Conservation (phyloP, 2,329 filamentous ascomycete genomes). For the Huntiella omanensis region DNA sequence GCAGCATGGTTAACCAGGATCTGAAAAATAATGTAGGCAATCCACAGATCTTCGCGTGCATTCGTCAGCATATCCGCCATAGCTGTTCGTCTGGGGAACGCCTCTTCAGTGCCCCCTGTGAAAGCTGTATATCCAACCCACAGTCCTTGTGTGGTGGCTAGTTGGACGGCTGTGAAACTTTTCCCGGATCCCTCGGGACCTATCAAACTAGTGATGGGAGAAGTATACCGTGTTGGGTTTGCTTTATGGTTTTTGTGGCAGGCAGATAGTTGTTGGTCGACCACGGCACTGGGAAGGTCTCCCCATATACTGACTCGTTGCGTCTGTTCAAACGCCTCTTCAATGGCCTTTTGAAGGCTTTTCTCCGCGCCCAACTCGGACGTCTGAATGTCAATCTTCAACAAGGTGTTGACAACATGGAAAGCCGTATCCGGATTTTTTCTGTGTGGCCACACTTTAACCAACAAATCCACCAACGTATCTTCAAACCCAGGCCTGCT, state of each 20-base stretch:
- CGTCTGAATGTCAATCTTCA: constrained; percentile 2
- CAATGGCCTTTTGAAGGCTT: background rate
- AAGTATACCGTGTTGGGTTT: constrained; percentile 8
- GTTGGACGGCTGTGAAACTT: constrained; percentile 6
- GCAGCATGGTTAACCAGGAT: constrained; percentile 3
- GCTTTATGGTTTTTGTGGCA: constrained; percentile 6
- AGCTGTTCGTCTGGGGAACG: constrained; percentile 5
- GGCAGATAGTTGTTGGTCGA: constrained; percentile 1
- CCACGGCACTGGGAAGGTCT: constrained; percentile 5
- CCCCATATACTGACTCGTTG: constrained; percentile 7
- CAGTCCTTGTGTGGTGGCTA: constrained; percentile 5
- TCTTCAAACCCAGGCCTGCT: constrained; percentile 8
- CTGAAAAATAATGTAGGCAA: constrained; percentile 8
- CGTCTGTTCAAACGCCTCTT: constrained; percentile 8
- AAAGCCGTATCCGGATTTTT: constrained; percentile 1
- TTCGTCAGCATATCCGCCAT: constrained; percentile 6
- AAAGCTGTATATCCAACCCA: constrained; percentile 9
- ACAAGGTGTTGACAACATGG: constrained; percentile 3
- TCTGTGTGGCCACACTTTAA: constrained; percentile 8
- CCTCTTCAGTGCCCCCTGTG: background rate
- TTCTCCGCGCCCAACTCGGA: background rate
- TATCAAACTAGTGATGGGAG: constrained; percentile 6
- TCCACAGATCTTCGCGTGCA: constrained; percentile 9
- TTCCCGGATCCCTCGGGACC: constrained; percentile 10
- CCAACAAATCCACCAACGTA: constrained; percentile 3